Evolutionary conservation across 495 filamentous ascomycete species (phyloP), one percentile per base, ranked within the genome.

Genomic region (Cairneyella variabilis): DNA sequence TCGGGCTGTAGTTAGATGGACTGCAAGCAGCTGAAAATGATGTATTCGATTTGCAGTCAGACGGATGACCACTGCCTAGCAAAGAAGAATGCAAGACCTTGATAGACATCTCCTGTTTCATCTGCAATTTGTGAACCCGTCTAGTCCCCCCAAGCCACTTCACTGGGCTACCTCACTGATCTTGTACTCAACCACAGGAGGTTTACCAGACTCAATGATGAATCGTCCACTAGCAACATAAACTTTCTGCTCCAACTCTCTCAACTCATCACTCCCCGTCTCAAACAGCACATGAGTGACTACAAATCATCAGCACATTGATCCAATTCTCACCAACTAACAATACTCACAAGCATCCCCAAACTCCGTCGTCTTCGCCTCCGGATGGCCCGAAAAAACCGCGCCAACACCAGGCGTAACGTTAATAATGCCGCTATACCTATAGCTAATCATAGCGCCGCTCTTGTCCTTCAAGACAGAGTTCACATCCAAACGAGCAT

Each of bases 141-240:
- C n/a, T n/a, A n/a, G n/a, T n/a, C n/a, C n/a, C n/a, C n/a, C n/a
- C n/a, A n/a, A n/a, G n/a, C n/a, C n/a, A n/a, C n/a, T n/a, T n/a
- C n/a, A n/a, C n/a, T n/a, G n/a, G n/a, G n/a, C n/a, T n/a, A 81
- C 77, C 68, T 81, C 76, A 55, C 78, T 77, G 58, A 85, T 70
- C 61, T 77, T 74, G 60, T 83, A 44, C 69, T 83, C 79, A 17
- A 83, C 80, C 30, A 74, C 64, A 3, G 69, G 47, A 1, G 75
- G 70, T 67, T 83, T 76, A 11, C 76, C 80, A 28, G 63, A 45
- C 64, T 81, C 75, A 17, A 79, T 41, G 21, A 76, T 66, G 62
- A 85, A 83, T 8, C 71, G 68, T 12, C 80, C 80, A 32, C 73
- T 69, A 3, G 68, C 79, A 27, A 83, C 78, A 54, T 75, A 85